Evolutionary conservation across 2,329 filamentous ascomycete species (phyloP), one percentile per base, ranked within the genome.

Genomic region (Neoarthrinium moseri): DNA sequence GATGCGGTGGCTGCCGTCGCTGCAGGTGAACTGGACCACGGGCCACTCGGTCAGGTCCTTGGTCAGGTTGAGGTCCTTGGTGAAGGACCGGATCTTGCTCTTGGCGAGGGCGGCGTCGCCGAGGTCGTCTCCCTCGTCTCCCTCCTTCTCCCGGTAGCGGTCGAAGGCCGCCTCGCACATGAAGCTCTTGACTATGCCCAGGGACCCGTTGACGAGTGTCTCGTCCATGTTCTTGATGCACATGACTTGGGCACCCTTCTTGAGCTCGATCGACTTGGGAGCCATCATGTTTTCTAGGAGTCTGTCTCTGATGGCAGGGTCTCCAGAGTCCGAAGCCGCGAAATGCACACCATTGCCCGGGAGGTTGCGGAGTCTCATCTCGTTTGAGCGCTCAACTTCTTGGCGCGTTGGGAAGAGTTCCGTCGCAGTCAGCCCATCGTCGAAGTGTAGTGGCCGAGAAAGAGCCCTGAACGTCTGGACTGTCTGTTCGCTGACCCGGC

Each of bases 211-310:
- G 55, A 97, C 94, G 0, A 99, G 77, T 0, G 82, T 85, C 30
- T 96, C 90, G 60, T 99, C 94, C 70, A 97, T 86, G 58, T 99
- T 99, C 67, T 99, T 99, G 75, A 99, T 96, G n/a, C 99, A 74
- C 94, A 99, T 99, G 35, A 99, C 95, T 63, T 99, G 95, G 0
- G 94, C 89, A 8, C 91, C 89, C 51, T 94, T 86, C 66, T 96
- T 97, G 23, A 99, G 70, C 26, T 87, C 82, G 17, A 99, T 80
- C 0, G 69, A 62, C 56, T 86, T 86, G 0, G 94, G 91, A 0
- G 94, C 91, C 88, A 99, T 96, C 81, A 95, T 95, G 60, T 92
- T 96, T 5, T 80, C 68, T 5, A 99, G 73, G 1, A 97, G 68
- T 60, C 84, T 91, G 36, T 95, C 90, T 24, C 89, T 84, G 29